A percentile compares a stretch with the other conserved stretches of the same genome.
Conservation (phyloP, 1,139 yeast species). For the Kodamaea fungicola region DNA sequence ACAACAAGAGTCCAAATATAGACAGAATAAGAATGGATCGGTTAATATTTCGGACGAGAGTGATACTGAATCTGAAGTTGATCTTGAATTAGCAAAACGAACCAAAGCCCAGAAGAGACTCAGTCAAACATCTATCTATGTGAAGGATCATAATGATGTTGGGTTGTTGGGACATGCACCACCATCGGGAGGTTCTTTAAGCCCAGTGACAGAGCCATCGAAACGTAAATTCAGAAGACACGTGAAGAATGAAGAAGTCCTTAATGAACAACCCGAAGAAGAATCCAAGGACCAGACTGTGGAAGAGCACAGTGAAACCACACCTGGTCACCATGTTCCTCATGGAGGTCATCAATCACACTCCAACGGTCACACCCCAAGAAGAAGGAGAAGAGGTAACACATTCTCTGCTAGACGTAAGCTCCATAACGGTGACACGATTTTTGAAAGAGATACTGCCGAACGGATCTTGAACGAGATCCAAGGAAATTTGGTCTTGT, state of each 20-base stretch:
- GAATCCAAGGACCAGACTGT: not conserved
- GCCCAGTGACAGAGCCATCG: slow-evolving; percentile 7
- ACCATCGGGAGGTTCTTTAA: slow-evolving; percentile 14
- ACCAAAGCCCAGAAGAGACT: slow-evolving; percentile 14
- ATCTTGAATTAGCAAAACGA: slow-evolving; percentile 2
- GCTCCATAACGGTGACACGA: slow-evolving; percentile 46
- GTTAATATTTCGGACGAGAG: slow-evolving; percentile 13
- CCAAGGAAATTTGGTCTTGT: slow-evolving; percentile 86
- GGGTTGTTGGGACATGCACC: slow-evolving; percentile 43
- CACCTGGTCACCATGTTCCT: not conserved
- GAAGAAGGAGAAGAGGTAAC: slow-evolving; percentile 24
- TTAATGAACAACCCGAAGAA: not conserved
- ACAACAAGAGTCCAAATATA: slow-evolving; percentile 30
- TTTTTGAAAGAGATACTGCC: slow-evolving; percentile 75
- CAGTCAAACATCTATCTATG: slow-evolving; percentile 26
- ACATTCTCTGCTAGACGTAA: slow-evolving; percentile 39
- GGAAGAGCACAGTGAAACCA: not conserved
- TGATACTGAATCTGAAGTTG: slow-evolving; percentile 8
- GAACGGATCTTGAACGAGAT: slow-evolving; percentile 67
- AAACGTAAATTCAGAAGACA: slow-evolving; percentile 12
- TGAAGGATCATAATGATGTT: slow-evolving; percentile 25
- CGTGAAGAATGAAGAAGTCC: not conserved
- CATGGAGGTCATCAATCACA: not conserved
- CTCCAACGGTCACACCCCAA: slow-evolving; percentile 1
- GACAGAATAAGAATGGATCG: slow-evolving; percentile 17